Percentiles rank a stretch among this genome's conserved stretches.
These are phyloP conservation scores for Pseudoscleropodium purum DNA, from an alignment of 225 moss, liverwort and hornwort genomes.

Conservation along the genomic window DNA sequence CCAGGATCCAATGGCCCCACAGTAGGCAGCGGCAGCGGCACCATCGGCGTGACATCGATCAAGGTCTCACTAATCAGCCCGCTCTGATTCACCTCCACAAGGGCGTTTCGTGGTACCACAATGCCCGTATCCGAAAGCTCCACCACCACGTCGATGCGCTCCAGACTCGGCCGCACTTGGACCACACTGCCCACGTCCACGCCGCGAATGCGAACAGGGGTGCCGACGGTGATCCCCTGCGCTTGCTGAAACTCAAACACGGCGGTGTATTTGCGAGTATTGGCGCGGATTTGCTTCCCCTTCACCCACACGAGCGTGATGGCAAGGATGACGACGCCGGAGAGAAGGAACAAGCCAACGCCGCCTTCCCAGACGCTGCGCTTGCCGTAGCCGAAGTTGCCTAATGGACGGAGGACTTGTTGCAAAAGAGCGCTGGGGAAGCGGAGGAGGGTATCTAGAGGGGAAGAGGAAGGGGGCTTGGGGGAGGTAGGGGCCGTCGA, in stretches of 20 bases:
- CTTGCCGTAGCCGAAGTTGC: conserved; percentile 92
- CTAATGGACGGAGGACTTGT: conserved; percentile 46
- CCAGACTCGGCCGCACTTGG: conserved; percentile 75
- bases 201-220: conserved; percentile 93
- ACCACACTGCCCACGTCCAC: conserved; percentile 91
- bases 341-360: conserved; percentile 70
- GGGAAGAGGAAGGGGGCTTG: not conserved
- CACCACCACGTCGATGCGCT: conserved; percentile 88
- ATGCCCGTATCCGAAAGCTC: conserved; percentile 68
- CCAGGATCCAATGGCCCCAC: conserved; percentile 63
- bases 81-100: conserved; percentile 96
- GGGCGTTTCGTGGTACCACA: conserved; percentile 82
- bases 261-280: conserved; percentile 62
- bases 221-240: conserved; percentile 93
- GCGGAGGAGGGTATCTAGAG: not conserved
- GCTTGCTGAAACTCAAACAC: conserved; percentile 83
- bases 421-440: conserved; percentile 56
- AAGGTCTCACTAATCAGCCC: conserved; percentile 92
- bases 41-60: conserved; percentile 75
- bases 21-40: conserved; percentile 65
- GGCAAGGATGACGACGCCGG: conserved; percentile 63
- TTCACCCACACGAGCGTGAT: conserved; percentile 78
- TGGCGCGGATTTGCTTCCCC: conserved; percentile 68
- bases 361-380: conserved; percentile 97
- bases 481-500: conserved; percentile 13